Conservation (phyloP, 208 protist genomes). For the Lotmaria passim region DNA sequence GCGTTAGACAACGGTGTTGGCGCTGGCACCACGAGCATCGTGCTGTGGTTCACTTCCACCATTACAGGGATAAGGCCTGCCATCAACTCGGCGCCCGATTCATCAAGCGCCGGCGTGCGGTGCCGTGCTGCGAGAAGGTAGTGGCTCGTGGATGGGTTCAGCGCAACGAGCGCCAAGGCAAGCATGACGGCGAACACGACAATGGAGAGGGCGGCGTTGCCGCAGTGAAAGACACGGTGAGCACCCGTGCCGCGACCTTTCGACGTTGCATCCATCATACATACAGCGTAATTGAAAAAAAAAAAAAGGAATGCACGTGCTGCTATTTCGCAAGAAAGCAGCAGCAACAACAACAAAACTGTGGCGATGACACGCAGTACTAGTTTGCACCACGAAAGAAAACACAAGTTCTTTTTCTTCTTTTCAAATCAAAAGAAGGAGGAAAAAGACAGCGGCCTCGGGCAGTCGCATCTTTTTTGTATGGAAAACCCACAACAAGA, state of each 20-base stretch:
- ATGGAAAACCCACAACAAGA: no score
- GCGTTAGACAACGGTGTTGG: neutral
- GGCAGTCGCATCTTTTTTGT: no score
- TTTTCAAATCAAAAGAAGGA: neutral
- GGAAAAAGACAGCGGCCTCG: neutral
- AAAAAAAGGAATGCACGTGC: no score
- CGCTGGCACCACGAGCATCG: constrained; percentile 20
- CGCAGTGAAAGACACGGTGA: constrained; percentile 23
- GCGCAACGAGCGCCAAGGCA: constrained; percentile 10
- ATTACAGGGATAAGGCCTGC: constrained; percentile 10
- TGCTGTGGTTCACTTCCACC: constrained; percentile 3
- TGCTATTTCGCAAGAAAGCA: no score
- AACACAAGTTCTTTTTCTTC: no score
- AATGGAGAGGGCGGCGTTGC: constrained; percentile 27
- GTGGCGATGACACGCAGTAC: no score
- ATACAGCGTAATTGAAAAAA: neutral
- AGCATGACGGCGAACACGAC: constrained; percentile 21
- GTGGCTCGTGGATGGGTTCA: constrained; percentile 17
- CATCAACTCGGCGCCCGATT: neutral
- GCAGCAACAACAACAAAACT: no score
- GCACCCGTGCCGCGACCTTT: neutral
- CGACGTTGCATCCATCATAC: neutral
- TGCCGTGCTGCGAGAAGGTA: constrained; percentile 22
- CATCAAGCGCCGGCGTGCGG: constrained; percentile 11
- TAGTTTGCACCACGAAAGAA: no score